phyloP scores from a whole-genome alignment of 2,329 filamentous ascomycete species.

The Aureobasidium leucospermi region DNA sequence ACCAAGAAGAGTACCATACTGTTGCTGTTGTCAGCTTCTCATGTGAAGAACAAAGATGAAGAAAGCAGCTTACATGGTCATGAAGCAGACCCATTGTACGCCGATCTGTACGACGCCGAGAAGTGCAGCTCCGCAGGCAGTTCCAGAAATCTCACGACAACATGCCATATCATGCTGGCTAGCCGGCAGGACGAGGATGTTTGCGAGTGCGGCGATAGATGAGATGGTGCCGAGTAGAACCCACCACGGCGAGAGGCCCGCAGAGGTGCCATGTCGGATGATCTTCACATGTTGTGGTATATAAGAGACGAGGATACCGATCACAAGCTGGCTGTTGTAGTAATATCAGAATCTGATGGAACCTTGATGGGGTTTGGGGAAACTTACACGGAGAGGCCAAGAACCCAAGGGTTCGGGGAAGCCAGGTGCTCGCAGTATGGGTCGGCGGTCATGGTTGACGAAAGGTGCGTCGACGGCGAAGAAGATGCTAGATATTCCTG shows the following conservation, averaged over 20 bases:
- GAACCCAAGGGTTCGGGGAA: conserved; percentile 16
- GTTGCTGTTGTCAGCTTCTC: neutral
- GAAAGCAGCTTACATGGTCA: conserved; percentile 63
- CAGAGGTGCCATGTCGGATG: conserved; percentile 73
- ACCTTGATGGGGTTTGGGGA: neutral
- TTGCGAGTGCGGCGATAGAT: conserved; percentile 76
- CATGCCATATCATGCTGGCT: conserved; percentile 78
- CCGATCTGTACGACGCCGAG: conserved; percentile 87
- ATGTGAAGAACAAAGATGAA: too few relatives aligned
- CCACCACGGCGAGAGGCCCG: conserved; percentile 93
- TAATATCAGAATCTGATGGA: neutral
- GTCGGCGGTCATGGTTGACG: neutral
- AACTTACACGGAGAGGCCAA: conserved; percentile 16
- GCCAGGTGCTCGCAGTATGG: conserved; percentile 18
- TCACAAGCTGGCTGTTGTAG: conserved; percentile 57
- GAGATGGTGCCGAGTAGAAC: conserved; percentile 89
- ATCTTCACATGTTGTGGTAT: conserved; percentile 92
- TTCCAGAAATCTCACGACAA: conserved; percentile 70
- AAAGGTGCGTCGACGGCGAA: neutral
- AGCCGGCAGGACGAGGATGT: conserved; percentile 80
- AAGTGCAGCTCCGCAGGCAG: conserved; percentile 78
- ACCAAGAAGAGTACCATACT: conserved; percentile 90
- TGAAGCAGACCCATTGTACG: conserved; percentile 86
- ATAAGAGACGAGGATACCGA: conserved; percentile 88
- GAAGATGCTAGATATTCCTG: neutral